Evolutionary conservation across 2,329 filamentous ascomycete species (phyloP), one percentile per base, ranked within the genome.

Genomic region (Coniochaeta ligniaria): DNA sequence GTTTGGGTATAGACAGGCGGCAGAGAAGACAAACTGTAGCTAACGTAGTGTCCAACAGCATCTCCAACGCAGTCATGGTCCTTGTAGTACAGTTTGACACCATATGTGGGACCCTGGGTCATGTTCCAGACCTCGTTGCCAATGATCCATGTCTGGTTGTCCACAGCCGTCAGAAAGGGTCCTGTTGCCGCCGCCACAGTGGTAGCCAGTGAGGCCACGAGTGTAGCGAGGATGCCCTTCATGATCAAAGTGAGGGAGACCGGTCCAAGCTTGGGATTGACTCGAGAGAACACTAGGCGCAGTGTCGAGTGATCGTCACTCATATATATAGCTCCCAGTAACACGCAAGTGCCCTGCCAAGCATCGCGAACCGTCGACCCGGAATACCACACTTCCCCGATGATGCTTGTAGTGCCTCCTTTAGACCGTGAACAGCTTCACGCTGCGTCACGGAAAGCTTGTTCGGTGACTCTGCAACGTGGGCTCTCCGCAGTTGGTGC

Each of bases 41-140:
- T 69, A 26, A 68, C 68, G 52, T 72, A 72, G 57, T 72, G 71
- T 0, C 71, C 71, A 2, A 66, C 66, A 5, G 71, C 71, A 24
- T 68, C 62, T 14, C 69, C 69, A 17, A 71, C 67, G 24, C 68
- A 70, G 43, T 71, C 70, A 14, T 66, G 70, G 12, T 68, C 65
- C 36, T 70, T 66, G 59, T 68, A 72, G 36, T 63, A 68, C 20
- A 72, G 62, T 64, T 68, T 64, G 9, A 66, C 63, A 16, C 69
- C 70, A 55, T 70, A 69, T 4, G 61, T 63, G 12, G 63, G 63
- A 36, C 67, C 68, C 58, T 70, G 68, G 3, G 68, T 71, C 57
- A 72, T 63, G 57, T 70, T 70, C 69, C 69, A 70, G 45, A 68
- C 45, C 52, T 67, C 69, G 43, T 73, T 73, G 35, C 71, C 70